Evolutionary conservation across 371 early-diverging fungal genomes (phyloP), one percentile per base, ranked within the genome.

Genomic region (Rhizopus microsporus): DNA sequence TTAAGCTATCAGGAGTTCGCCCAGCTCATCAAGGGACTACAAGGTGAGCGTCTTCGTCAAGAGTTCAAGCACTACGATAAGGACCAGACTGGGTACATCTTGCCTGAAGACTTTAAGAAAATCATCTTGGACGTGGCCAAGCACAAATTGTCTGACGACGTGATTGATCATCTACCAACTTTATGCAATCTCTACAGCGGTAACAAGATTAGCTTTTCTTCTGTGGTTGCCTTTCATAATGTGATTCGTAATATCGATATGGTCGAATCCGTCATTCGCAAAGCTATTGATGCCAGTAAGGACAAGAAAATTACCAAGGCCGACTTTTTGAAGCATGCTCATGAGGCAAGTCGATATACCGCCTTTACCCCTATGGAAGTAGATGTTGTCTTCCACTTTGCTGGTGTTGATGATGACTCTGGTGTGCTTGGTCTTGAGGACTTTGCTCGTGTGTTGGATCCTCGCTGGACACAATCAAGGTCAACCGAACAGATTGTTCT

Each of bases 321-420:
- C 10, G 88, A 83, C 44, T 89, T 88, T 66, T 63, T 85, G 49
- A 71, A 77, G 51, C 75, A 84, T 12, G 88, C 87, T 29, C 75
- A 85, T 43, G 72, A 73, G 48, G 70, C 79, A 53, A 75, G 80
- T 33, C 84, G 87, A 8, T 88, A 85, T 63, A 78, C 91, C 1
- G 52, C 86, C 37, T 83, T 91, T 54, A 87, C 91, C 1, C 93
- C 95, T 17, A 82, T 94, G 82, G 95, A 94, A 65, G 86, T 88
- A 38, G 87, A 88, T 62, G 82, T 93, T 23, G 78, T 93, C 46
- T 92, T 92, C 71, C 88, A 89, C 46, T 85, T 93, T 63, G 91
- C 91, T 35, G 82, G 85, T 8, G 78, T 88, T 1, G 81, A 85
- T 40, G 82, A 77, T 56, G 66, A 83, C 32, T 74, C 78, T 12